These are phyloP conservation scores for Helotiales sp. DNA, from an alignment of 2,329 filamentous ascomycete genomes.

Conservation along the genomic window DNA sequence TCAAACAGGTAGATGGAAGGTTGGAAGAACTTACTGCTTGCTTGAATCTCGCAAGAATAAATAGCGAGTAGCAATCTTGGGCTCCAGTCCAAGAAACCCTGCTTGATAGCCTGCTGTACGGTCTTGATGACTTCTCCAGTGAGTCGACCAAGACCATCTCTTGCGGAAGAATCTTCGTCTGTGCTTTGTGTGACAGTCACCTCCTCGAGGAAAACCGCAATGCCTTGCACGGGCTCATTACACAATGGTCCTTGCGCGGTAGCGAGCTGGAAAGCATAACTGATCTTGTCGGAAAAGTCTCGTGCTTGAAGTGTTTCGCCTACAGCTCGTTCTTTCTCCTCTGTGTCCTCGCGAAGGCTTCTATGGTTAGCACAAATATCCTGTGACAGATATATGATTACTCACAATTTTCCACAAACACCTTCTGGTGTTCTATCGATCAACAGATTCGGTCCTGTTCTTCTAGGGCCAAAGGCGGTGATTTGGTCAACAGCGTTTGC, in stretches of 20 bases:
- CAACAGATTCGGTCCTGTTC: slow-evolving; percentile 85
- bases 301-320: slow-evolving; percentile 55
- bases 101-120: slow-evolving; percentile 77
- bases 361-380: slow-evolving; percentile 15
- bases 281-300: slow-evolving; percentile 86
- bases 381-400: background rate
- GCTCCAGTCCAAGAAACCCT: slow-evolving; percentile 93
- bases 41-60: slow-evolving; percentile 98
- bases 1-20: background rate
- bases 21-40: slow-evolving; percentile 64
- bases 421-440: slow-evolving; percentile 77
- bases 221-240: slow-evolving; percentile 87
- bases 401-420: slow-evolving; percentile 71
- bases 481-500: slow-evolving; percentile 76
- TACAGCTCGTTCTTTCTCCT: slow-evolving; percentile 36
- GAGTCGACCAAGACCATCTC: slow-evolving; percentile 72
- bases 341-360: slow-evolving; percentile 30
- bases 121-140: slow-evolving; percentile 94
- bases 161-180: slow-evolving; percentile 53
- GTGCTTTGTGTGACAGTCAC: slow-evolving; percentile 60
- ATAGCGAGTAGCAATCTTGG: slow-evolving; percentile 94
- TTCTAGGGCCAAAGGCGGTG: slow-evolving; percentile 82
- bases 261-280: slow-evolving; percentile 91
- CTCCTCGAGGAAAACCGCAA: slow-evolving; percentile 88
- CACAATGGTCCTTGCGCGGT: slow-evolving; percentile 88